Percentiles rank a stretch among this genome's conserved stretches.
Evolutionary conservation across 2,329 filamentous ascomycete genomes (phyloP).

Genomic region (Pseudogymnoascus sp.): DNA sequence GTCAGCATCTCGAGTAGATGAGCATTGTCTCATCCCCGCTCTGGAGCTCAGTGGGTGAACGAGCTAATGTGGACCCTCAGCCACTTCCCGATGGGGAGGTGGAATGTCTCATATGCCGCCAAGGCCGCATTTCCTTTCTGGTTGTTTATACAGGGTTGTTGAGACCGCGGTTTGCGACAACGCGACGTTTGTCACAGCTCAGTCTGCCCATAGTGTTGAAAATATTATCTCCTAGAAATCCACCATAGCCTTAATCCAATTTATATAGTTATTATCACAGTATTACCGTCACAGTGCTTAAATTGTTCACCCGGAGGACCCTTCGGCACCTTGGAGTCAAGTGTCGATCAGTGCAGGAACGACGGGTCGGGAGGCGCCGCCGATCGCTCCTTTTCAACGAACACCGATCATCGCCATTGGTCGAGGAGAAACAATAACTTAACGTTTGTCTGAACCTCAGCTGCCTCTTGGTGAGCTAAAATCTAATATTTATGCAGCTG

Average conservation of each 20-base stretch:
- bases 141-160: not conserved
- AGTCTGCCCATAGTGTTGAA: not conserved
- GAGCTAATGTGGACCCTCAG: not conserved
- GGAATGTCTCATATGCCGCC: not conserved
- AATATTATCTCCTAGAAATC: not conserved
- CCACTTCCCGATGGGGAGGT: not conserved
- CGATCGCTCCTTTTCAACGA: not conserved
- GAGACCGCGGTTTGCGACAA: not conserved
- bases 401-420: not conserved
- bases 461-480: not conserved
- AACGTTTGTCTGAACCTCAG: not conserved
- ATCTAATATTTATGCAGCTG: conserved; percentile 2
- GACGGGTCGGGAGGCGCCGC: not conserved
- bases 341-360: not conserved
- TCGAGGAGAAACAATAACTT: not conserved
- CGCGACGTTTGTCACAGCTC: not conserved
- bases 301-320: not conserved
- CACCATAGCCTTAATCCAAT: not conserved
- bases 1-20: not conserved
- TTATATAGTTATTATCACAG: not conserved
- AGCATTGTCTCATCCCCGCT: not conserved
- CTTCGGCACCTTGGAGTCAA: not conserved
- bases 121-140: not conserved
- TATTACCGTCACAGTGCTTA: not conserved
- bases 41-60: not conserved